phyloP scores from a whole-genome alignment of 306 rosid species.

The Fragaria iinumae region DNA sequence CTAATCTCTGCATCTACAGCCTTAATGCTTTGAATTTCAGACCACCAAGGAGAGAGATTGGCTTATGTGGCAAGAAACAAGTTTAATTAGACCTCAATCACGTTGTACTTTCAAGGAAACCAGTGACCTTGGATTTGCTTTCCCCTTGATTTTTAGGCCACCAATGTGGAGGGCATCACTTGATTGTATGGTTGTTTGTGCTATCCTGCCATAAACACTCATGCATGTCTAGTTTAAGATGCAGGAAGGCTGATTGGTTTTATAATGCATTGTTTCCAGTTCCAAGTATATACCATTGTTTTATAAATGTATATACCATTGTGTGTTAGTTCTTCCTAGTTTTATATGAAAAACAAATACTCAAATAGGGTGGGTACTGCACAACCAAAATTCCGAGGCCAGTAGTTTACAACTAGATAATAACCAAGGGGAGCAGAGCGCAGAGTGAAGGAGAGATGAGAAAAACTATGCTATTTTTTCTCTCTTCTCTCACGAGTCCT shows the following conservation, averaged over 20 bases:
- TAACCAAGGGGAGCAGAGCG: not conserved
- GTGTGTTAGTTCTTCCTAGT: not conserved
- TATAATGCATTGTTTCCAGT: not conserved
- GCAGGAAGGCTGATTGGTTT: not conserved
- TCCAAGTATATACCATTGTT: not conserved
- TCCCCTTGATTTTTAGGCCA: conserved; percentile 8
- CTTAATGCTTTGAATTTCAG: conserved; percentile 74
- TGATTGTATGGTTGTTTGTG: conserved; percentile 8
- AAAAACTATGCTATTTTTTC: not conserved
- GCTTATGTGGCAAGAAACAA: conserved; percentile 50
- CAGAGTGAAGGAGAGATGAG: not conserved
- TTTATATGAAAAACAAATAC: not conserved
- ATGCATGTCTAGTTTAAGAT: not conserved
- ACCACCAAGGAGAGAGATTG: conserved; percentile 59
- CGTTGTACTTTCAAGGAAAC: not conserved
- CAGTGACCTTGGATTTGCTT: not conserved
- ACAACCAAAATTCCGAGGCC: not conserved
- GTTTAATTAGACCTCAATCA: not conserved
- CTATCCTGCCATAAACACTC: not conserved
- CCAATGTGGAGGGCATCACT: not conserved
- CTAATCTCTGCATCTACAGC: conserved; percentile 88
- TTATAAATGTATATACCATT: not conserved
- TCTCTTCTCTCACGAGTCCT: not conserved
- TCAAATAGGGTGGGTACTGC: not conserved
- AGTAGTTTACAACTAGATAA: not conserved